These are phyloP conservation scores for Candida buenavistaensis DNA, from an alignment of 1,139 yeast genomes.

Conservation along the genomic window DNA sequence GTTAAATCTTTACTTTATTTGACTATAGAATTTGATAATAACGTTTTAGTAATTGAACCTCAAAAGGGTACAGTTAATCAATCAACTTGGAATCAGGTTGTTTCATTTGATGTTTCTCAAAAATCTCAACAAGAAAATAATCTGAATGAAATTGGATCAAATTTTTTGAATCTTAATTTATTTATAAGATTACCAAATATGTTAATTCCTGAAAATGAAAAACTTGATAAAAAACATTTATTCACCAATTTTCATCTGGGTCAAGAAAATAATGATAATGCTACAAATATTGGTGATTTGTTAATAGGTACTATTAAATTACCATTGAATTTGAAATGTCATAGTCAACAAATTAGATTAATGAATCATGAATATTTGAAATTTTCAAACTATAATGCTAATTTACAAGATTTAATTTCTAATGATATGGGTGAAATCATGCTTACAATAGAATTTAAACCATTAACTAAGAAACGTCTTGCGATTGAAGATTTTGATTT, in stretches of 20 bases:
- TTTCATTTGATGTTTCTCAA: constrained; percentile 88
- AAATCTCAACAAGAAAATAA: constrained; percentile 23
- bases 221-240: constrained; percentile 27
- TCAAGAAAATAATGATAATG: constrained; percentile 5
- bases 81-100: constrained; percentile 76
- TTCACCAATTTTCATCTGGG: constrained; percentile 25
- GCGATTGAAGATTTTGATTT: constrained; percentile 90
- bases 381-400: constrained; percentile 30
- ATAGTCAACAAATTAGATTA: constrained; percentile 38
- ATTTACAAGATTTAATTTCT: constrained; percentile 12
- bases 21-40: constrained; percentile 77
- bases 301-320: constrained; percentile 45
- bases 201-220: constrained; percentile 50
- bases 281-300: constrained; percentile 36
- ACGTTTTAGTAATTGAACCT: constrained; percentile 82
- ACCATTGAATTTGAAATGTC: constrained; percentile 42
- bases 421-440: constrained; percentile 53
- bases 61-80: constrained; percentile 61
- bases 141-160: constrained; percentile 28
- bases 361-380: constrained; percentile 49
- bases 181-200: constrained; percentile 76
- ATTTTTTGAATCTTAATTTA: constrained; percentile 64
- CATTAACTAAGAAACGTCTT: constrained; percentile 63
- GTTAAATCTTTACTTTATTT: constrained; percentile 64
- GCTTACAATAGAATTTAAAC: constrained; percentile 76